Percentiles rank a stretch among this genome's conserved stretches.
Evolutionary conservation across 148 eudicot species (phyloP).

Genomic region (Camellia lanceoleosa): DNA sequence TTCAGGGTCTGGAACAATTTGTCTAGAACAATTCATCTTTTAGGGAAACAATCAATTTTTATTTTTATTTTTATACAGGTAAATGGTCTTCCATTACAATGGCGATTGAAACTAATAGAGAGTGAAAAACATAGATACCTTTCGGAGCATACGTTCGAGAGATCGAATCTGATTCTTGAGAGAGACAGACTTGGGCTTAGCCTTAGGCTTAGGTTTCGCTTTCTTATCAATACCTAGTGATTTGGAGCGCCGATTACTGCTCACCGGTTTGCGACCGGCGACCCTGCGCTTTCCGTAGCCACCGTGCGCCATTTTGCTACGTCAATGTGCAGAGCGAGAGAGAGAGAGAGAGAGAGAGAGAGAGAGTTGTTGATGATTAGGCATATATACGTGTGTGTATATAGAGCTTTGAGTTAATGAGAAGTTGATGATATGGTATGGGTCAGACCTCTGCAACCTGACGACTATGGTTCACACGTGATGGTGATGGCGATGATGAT

Average conservation of each 20-base stretch:
- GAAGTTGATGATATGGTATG: too few relatives aligned
- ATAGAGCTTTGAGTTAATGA: too few relatives aligned
- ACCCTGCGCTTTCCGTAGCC: constrained; percentile 66
- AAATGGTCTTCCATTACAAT: neutral
- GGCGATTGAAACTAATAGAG: neutral
- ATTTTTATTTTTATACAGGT: too few relatives aligned
- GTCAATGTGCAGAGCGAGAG: neutral
- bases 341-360: neutral
- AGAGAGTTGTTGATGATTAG: too few relatives aligned
- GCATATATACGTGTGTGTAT: too few relatives aligned
- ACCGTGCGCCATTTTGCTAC: constrained; percentile 58
- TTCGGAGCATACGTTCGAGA: constrained; percentile 72
- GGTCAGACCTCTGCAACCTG: too few relatives aligned
- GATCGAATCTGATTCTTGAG: constrained; percentile 90
- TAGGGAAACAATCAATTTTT: neutral
- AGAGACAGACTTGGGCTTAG: constrained; percentile 52
- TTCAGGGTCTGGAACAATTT: too few relatives aligned
- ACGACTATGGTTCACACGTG: too few relatives aligned
- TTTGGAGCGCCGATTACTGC: constrained; percentile 41
- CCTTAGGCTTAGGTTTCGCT: constrained; percentile 42
- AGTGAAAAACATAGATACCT: constrained; percentile 32
- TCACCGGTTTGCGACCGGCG: constrained; percentile 35
- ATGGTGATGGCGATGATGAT: too few relatives aligned
- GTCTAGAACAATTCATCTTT: neutral
- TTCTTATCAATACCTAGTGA: constrained; percentile 46